phyloP scores from a whole-genome alignment of 257 asterid genomes.

The Sherardia arvensis region DNA sequence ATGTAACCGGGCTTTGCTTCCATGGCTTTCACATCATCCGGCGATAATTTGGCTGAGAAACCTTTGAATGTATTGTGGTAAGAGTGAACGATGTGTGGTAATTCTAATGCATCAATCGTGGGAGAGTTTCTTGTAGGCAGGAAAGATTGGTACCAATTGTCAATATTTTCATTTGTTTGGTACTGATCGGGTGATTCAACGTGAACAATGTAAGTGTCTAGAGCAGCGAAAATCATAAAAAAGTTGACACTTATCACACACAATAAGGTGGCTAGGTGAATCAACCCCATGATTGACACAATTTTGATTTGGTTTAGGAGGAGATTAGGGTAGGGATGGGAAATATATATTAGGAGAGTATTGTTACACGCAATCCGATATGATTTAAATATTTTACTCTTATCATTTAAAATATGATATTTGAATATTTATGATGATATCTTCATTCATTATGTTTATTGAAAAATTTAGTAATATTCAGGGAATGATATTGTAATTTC shows the following conservation, averaged over 20 bases:
- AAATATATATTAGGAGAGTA: too few species aligned
- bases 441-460: too few species aligned
- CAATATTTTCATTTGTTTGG: conserved; percentile 3
- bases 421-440: too few species aligned
- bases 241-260: too few species aligned
- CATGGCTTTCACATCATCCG: conserved; percentile 6
- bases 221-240: neutral
- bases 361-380: too few species aligned
- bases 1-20: conserved; percentile 4
- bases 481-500: too few species aligned
- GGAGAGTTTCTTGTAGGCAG: neutral
- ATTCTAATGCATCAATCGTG: neutral
- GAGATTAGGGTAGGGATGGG: neutral
- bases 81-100: neutral
- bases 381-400: too few species aligned
- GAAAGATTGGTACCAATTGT: conserved; percentile 7
- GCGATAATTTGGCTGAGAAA: neutral
- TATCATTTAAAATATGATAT: too few species aligned
- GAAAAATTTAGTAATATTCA: too few species aligned
- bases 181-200: conserved; percentile 8
- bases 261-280: neutral
- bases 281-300: conserved; percentile 4
- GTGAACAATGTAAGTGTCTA: conserved; percentile 9
- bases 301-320: neutral
- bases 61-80: conserved; percentile 9